Percentiles rank a stretch among this genome's conserved stretches.
Conservation (phyloP, 768 basidiomycete species). For the Termitomyces sp. region DNA sequence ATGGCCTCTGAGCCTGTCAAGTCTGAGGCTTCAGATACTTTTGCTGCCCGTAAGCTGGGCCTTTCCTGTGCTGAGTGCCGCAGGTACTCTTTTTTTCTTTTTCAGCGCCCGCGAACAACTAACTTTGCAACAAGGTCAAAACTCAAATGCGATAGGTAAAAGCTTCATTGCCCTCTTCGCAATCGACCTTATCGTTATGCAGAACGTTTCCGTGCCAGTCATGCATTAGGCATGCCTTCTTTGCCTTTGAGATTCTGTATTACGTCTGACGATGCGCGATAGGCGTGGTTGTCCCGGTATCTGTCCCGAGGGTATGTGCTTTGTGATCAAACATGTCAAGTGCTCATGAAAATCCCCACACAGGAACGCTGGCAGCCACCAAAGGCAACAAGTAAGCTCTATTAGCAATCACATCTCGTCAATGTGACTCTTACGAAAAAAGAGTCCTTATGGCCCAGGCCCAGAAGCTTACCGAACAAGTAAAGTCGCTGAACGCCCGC, state of each 20-base stretch:
- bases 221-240: conserved; percentile 30
- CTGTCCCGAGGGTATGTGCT: conserved; percentile 41
- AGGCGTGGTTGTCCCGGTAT: conserved; percentile 48
- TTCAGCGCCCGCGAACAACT: background rate
- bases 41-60: conserved; percentile 29
- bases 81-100: conserved; percentile 24
- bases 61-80: conserved; percentile 52
- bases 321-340: background rate
- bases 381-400: conserved; percentile 49
- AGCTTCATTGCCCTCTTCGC: background rate
- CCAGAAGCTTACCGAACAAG: conserved; percentile 41
- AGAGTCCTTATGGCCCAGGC: conserved; percentile 51
- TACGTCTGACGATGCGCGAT: background rate
- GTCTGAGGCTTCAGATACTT: conserved; percentile 10
- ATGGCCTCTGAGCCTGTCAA: background rate
- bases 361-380: conserved; percentile 45
- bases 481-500: conserved; percentile 34
- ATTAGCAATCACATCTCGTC: background rate
- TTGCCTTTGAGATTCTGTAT: background rate
- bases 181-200: conserved; percentile 7
- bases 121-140: conserved; percentile 33
- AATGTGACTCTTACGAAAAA: background rate
- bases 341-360: background rate
- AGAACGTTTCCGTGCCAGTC: conserved; percentile 52
- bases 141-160: conserved; percentile 47